Conservation (phyloP, 1,284 basidiomycete genomes). For the Fomitiporia mediterranea region DNA sequence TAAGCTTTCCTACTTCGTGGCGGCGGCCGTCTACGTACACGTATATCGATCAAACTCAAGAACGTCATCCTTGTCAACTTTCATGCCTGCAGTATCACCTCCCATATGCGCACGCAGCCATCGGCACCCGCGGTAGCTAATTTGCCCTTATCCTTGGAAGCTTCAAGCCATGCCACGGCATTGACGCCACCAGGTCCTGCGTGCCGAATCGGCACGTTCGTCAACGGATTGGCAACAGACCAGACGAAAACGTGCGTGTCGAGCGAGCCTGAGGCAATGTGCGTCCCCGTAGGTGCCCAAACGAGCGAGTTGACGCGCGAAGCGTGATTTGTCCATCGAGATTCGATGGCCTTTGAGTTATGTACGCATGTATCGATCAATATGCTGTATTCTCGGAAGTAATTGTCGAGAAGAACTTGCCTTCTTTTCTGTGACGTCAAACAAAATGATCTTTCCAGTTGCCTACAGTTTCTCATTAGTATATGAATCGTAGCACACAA, state of each 20-base stretch:
- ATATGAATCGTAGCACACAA: not conserved
- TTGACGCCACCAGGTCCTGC: constrained; percentile 80
- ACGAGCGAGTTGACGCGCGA: constrained; percentile 76
- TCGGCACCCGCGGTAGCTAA: constrained; percentile 81
- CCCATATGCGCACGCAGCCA: constrained; percentile 76
- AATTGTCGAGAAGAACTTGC: constrained; percentile 31
- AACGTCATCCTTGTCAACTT: not conserved
- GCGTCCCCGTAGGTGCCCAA: constrained; percentile 71
- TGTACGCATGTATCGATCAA: not conserved
- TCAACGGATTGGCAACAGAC: constrained; percentile 72
- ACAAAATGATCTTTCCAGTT: constrained; percentile 75
- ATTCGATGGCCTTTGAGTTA: constrained; percentile 49
- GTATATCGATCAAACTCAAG: not conserved
- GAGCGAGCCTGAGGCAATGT: constrained; percentile 83
- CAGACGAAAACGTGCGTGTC: constrained; percentile 93
- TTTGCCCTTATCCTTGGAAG: constrained; percentile 35
- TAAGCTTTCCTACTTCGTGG: not conserved
- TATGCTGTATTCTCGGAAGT: not conserved
- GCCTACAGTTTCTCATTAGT: constrained; percentile 40
- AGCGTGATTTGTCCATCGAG: constrained; percentile 87
- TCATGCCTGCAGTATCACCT: constrained; percentile 33
- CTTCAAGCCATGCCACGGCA: constrained; percentile 73
- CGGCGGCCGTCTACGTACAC: not conserved
- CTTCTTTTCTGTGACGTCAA: constrained; percentile 64
- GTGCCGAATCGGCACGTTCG: constrained; percentile 82